Evolutionary conservation across 2,329 filamentous ascomycete species (phyloP).

Genomic region (Fusarium vanettenii): DNA sequence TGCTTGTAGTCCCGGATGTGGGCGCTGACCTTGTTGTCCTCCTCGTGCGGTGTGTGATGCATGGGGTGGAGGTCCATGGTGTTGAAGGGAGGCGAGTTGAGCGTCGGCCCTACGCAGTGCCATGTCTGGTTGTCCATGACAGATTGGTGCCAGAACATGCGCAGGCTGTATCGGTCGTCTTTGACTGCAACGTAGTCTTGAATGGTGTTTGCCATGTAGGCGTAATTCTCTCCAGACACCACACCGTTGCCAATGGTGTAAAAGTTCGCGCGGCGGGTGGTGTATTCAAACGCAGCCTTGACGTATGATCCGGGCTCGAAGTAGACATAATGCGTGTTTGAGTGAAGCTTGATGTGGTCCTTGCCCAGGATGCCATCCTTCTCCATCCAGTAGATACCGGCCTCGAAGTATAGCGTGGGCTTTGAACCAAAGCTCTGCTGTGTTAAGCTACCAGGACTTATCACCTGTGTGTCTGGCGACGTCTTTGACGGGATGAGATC

Average conservation of each 20-base stretch:
- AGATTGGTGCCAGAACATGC: constrained; percentile 46
- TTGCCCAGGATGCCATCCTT: constrained; percentile 12
- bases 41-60: constrained; percentile 19
- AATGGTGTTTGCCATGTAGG: constrained; percentile 50
- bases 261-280: constrained; percentile 33
- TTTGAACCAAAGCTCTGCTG: constrained; percentile 29
- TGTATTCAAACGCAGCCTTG: constrained; percentile 52
- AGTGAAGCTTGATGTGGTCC: constrained; percentile 31
- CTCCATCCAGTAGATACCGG: constrained; percentile 48
- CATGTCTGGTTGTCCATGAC: constrained; percentile 38
- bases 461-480: constrained; percentile 7
- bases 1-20: constrained; percentile 50
- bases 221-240: constrained; percentile 52
- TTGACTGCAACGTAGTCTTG: constrained; percentile 44
- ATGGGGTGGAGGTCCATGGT: constrained; percentile 47
- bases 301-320: constrained; percentile 50
- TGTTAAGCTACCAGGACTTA: constrained; percentile 16
- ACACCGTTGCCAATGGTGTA: constrained; percentile 50
- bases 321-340: constrained; percentile 42
- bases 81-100: constrained; percentile 51
- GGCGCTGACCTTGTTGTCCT: constrained; percentile 18
- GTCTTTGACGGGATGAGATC: constrained; percentile 41
- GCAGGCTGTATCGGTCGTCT: constrained; percentile 43
- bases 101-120: constrained; percentile 44
- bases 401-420: constrained; percentile 40